Evolutionary conservation across 805 yeast genomes (phyloP).

Genomic region (Diddensiella transvaalensis): DNA sequence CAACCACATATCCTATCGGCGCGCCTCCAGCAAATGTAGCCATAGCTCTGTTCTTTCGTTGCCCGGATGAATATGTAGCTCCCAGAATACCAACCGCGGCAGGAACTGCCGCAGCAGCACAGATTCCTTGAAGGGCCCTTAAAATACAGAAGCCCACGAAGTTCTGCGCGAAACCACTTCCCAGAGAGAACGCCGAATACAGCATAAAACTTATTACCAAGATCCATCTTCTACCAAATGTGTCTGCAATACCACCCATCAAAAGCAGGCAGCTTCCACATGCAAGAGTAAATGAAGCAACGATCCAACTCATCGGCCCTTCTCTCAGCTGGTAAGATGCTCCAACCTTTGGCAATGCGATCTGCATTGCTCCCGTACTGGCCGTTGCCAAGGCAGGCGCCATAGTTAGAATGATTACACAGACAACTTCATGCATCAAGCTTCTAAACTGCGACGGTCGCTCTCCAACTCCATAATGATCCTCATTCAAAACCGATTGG

Average conservation of each 20-base stretch:
- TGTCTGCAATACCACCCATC: slow-evolving; percentile 47
- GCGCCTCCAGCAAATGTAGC: slow-evolving; percentile 46
- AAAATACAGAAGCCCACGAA: slow-evolving; percentile 39
- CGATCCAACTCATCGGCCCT: slow-evolving; percentile 44
- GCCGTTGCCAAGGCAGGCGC: slow-evolving; percentile 43
- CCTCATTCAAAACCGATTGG: no score
- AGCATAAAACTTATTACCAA: slow-evolving; percentile 35
- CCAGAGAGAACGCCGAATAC: slow-evolving; percentile 34
- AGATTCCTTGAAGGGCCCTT: slow-evolving; percentile 44
- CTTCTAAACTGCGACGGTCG: background rate
- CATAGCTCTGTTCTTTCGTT: slow-evolving; percentile 42
- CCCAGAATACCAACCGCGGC: slow-evolving; percentile 48
- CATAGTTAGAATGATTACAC: slow-evolving; percentile 34
- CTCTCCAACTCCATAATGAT: background rate
- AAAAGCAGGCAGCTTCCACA: slow-evolving; percentile 43
- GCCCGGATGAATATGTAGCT: slow-evolving; percentile 38
- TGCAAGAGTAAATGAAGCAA: slow-evolving; percentile 40
- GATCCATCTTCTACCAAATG: slow-evolving; percentile 43
- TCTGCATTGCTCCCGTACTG: slow-evolving; percentile 36
- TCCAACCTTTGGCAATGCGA: slow-evolving; percentile 37
- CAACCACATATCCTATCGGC: slow-evolving; percentile 45
- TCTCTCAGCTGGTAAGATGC: slow-evolving; percentile 38
- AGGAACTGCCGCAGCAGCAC: slow-evolving; percentile 44
- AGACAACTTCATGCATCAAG: background rate
- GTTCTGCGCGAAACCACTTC: slow-evolving; percentile 23